Base-by-base conservation (phyloP, 2,329 filamentous ascomycete genomes). In the Epichloe gansuensis region DNA sequence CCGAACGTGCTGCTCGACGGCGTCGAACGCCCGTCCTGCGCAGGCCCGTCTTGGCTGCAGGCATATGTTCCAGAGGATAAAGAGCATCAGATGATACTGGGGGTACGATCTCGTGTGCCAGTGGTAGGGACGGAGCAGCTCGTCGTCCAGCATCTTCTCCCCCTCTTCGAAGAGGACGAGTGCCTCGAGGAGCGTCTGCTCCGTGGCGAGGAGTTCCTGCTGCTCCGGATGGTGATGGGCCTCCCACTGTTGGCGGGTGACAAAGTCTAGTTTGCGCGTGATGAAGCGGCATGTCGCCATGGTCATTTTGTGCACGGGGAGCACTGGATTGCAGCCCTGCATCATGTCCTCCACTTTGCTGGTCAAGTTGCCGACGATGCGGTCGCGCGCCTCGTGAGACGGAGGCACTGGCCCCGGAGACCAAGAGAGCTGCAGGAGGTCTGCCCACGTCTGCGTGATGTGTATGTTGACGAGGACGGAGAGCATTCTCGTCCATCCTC, bases 401-500 rank as follows among this genome's bases (percentile, higher is more conserved):
- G 49, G 49, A 3, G 49, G 23, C 7, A 13, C 7, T 2, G 43
- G 39, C 13, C 31, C 21, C 21, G n/a, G 2, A 13, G 49, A 40
- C 49, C 53, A 56, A 1, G 55, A 57, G 40, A 64, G 53, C 2
- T 63, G 54, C 2, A 57, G 54, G 3, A 65, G 51, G 0, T 53
- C 58, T 11, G 57, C 57, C 53, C 61, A 61, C 1, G 56, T 58
- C 15, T 57, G 55, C 0, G 71, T 68, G 1, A 77, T 69, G 47
- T 80, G 74, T 55, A 74, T 75, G 5, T 71, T 70, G n/a, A 79
- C 71, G 3, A 82, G 60, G 11, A 68, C 70, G 52, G 80, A 73
- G 0, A 77, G 75, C 72, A 81, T 80, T 34, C 77, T 73, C 0
- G 80, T 82, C 62, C 77, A 81, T 15, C 74, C 74, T 2, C 63